Base-by-base conservation (phyloP, 139 green algal genomes). In the Desmodesmus armatus region DNA sequence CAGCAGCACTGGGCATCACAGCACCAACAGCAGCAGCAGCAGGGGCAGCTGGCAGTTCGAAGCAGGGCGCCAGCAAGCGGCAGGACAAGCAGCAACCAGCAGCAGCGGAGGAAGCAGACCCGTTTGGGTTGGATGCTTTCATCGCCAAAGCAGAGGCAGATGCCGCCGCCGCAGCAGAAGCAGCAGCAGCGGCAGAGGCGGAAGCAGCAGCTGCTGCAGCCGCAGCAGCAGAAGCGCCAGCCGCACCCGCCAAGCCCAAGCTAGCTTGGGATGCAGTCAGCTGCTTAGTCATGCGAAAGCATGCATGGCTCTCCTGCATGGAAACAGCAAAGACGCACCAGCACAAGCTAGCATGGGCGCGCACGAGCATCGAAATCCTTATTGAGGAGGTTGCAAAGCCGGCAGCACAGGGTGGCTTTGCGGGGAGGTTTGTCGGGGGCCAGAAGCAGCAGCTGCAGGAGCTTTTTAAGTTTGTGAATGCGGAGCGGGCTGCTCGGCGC, bases 251-350 rank as follows among this genome's bases (percentile, higher is more conserved):
- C 53, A 65, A 65, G 53, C 53, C 19, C 21, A 65, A 65, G 81
- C 29, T 80, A 37, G 74, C 84, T 2, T 92, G 89, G 89, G 85
- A 79, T 55, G 23, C 49, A 15, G 71, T n/a, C 0, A 89, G 80
- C 47, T 49, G 85, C 27, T 37, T 71, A 44, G 70, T 70, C 43
- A 89, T 92, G 89, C 88, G 90, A 66, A 87, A 90, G 40, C 89
- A 90, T 19, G 92, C 91, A n/a, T 83, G 94, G 77, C 51, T 94
- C n/a, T 88, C 92, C 67, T 94, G 92, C 80, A 44, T 94, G 17
- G 79, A 89, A 25, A 82, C 83, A 5, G 86, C 85, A 27, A 89
- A 90, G 76, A 82, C 31, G 5, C 55, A 82, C 27, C 69, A 79
- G 40, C 92, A 92, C 82, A 44, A 82, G 75, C 73, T 89, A 7